Evolutionary conservation across 305 asterid species (phyloP).

Genomic region (Fraxinus latifolia): DNA sequence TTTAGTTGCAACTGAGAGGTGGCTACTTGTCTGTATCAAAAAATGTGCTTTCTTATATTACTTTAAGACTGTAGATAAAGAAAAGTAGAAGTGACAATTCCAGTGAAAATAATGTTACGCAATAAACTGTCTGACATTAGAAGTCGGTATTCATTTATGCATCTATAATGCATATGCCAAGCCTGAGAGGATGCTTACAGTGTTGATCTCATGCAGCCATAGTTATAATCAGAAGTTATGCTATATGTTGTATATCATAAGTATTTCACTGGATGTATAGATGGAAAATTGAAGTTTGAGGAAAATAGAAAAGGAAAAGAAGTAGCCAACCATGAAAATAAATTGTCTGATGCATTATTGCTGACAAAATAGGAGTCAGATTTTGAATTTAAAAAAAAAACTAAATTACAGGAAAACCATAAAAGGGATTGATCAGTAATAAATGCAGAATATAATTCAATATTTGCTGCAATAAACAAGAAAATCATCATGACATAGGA

Average conservation of each 20-base stretch:
- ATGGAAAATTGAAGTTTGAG: not conserved
- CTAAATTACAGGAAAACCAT: not conserved
- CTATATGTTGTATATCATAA: not conserved
- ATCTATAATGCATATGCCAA: not conserved
- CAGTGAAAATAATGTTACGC: not conserved
- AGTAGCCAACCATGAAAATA: not conserved
- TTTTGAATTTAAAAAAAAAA: not conserved
- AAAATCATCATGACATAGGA: not conserved
- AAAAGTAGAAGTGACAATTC: not conserved
- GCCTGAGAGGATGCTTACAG: not conserved
- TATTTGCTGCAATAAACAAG: not conserved
- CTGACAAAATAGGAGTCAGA: not conserved
- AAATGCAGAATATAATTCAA: not conserved
- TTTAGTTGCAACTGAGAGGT: not conserved
- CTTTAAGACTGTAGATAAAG: not conserved
- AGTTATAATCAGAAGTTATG: not conserved
- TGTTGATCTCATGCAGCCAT: not conserved
- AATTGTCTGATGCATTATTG: not conserved
- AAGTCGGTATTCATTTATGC: not conserved
- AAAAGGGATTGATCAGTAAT: not conserved
- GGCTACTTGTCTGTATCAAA: not conserved
- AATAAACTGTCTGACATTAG: not conserved
- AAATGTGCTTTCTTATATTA: not conserved
- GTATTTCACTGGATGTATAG: not conserved
- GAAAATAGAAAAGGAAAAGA: not conserved